A percentile compares a stretch with the other conserved stretches of the same genome.
Conservation (phyloP, 768 basidiomycete species). For the Amanita pseudoporphyria region DNA sequence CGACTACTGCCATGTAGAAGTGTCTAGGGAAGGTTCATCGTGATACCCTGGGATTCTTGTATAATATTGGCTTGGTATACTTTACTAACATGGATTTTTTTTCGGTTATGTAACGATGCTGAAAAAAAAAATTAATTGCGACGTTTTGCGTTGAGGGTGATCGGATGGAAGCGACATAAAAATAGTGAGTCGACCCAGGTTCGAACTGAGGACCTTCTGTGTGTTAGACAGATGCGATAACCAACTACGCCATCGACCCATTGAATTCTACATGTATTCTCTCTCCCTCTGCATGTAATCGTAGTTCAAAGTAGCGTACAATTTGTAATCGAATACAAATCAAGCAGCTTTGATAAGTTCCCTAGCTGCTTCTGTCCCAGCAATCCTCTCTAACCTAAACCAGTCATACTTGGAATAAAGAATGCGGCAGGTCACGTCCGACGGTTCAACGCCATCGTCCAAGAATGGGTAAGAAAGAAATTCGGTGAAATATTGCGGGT, state of each 20-base stretch:
- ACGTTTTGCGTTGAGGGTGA: no score
- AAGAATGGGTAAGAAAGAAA: constrained; percentile 86
- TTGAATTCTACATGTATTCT: not conserved
- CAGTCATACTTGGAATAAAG: constrained; percentile 87
- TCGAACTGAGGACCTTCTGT: constrained; percentile 43
- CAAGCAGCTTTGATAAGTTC: constrained; percentile 28
- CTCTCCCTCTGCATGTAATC: not conserved
- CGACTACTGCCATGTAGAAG: constrained; percentile 62
- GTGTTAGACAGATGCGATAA: constrained; percentile 82
- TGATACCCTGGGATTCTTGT: constrained; percentile 13
- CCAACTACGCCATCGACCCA: constrained; percentile 67
- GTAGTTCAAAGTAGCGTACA: no score
- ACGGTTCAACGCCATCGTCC: constrained; percentile 77
- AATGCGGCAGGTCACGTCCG: constrained; percentile 75
- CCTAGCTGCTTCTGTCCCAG: constrained; percentile 39
- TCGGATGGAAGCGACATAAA: no score
- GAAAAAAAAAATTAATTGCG: no score
- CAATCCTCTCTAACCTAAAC: constrained; percentile 81
- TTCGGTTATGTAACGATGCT: not conserved
- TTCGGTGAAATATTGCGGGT: constrained; percentile 89
- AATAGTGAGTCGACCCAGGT: constrained; percentile 24
- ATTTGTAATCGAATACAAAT: no score
- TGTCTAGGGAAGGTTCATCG: not conserved
- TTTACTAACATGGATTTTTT: not conserved
- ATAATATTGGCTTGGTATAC: not conserved